These are phyloP conservation scores for Limnanthes douglasii DNA, from an alignment of 345 rosid species.

Conservation along the genomic window DNA sequence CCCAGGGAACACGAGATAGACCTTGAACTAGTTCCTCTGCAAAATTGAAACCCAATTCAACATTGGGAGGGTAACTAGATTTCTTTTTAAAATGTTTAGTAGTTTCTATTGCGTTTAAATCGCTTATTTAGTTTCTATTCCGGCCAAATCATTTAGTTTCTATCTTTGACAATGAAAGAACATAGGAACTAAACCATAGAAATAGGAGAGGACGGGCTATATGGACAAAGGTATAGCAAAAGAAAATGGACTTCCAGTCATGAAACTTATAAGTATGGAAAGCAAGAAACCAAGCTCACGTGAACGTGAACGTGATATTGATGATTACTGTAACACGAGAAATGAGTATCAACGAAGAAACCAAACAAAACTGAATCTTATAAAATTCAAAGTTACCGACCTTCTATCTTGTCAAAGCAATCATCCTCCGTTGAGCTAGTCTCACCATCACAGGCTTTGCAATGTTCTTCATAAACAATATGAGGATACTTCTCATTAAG, in stretches of 20 bases:
- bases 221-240: conserved; percentile 1
- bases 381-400: conserved; percentile 18
- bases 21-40: conserved; percentile 76
- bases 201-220: neutral
- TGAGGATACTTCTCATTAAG: conserved; percentile 76
- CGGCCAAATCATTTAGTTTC: too few species aligned
- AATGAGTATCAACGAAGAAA: neutral
- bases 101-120: too few species aligned
- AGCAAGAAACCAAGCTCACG: too few species aligned
- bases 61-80: too few species aligned
- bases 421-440: conserved; percentile 21
- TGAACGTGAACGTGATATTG: too few species aligned
- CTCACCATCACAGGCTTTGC: conserved; percentile 52
- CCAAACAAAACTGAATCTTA: neutral
- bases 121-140: too few species aligned
- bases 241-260: neutral
- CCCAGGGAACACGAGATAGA: conserved; percentile 84
- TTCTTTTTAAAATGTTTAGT: too few species aligned
- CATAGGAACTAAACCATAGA: neutral
- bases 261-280: too few species aligned
- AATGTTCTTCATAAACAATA: conserved; percentile 75
- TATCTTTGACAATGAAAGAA: too few species aligned
- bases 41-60: conserved; percentile 5
- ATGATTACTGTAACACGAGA: neutral
- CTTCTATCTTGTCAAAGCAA: conserved; percentile 59